phyloP scores from a whole-genome alignment of 2,329 filamentous ascomycete species.

The Hypoxylon rubiginosum region DNA sequence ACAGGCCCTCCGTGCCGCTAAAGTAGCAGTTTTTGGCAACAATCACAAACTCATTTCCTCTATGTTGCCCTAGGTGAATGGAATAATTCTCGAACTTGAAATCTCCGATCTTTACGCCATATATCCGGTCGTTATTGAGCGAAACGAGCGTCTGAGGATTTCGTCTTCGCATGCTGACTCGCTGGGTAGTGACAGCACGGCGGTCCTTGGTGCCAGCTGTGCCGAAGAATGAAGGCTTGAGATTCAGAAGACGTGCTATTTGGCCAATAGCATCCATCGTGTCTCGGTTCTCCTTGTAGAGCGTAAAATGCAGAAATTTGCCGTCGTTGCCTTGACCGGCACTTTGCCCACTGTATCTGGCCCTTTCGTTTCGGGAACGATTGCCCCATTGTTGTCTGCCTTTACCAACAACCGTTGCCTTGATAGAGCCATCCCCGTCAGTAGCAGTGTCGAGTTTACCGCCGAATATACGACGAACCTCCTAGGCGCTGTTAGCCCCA shows the following conservation, averaged over 20 bases:
- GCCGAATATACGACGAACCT: constrained; percentile 84
- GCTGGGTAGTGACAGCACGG: constrained; percentile 86
- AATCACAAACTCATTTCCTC: constrained; percentile 93
- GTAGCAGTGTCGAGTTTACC: constrained; percentile 83
- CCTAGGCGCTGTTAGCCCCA: constrained; percentile 50
- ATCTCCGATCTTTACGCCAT: constrained; percentile 78
- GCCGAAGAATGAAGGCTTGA: constrained; percentile 80
- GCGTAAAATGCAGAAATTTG: constrained; percentile 88
- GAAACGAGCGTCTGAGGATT: constrained; percentile 71
- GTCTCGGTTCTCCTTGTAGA: constrained; percentile 97
- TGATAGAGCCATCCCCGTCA: constrained; percentile 67
- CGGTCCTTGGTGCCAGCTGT: constrained; percentile 92
- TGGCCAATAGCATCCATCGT: constrained; percentile 91
- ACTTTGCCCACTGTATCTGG: constrained; percentile 43
- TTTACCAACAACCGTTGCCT: constrained; percentile 63
- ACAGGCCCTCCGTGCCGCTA: constrained; percentile 56
- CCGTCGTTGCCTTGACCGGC: constrained; percentile 61
- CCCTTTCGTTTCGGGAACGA: constrained; percentile 43
- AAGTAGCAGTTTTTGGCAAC: constrained; percentile 88
- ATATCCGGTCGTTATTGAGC: constrained; percentile 72
- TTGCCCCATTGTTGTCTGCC: constrained; percentile 49
- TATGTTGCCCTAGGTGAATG: constrained; percentile 85
- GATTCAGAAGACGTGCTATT: constrained; percentile 78
- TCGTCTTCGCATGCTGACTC: constrained; percentile 74
- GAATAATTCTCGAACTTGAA: constrained; percentile 81